phyloP scores from a whole-genome alignment of 179 eudicot genomes.

The Silene noctiflora region DNA sequence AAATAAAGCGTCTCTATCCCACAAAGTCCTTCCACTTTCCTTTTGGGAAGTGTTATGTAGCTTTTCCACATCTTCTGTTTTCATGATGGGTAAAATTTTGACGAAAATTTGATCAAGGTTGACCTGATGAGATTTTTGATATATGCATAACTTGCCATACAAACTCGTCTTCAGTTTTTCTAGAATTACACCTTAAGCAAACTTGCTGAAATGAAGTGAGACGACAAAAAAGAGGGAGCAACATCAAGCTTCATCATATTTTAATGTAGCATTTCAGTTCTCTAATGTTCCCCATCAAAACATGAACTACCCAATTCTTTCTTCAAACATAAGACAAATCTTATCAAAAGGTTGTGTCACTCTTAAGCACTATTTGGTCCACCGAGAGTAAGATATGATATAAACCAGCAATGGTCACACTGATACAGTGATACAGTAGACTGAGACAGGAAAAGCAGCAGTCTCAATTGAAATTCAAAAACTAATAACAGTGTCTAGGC shows the following conservation, averaged over 20 bases:
- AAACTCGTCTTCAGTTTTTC: too few relatives aligned
- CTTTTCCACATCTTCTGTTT: too few relatives aligned
- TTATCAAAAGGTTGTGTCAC: neutral
- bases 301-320: neutral
- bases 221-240: too few relatives aligned
- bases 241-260: neutral
- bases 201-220: too few relatives aligned
- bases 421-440: neutral
- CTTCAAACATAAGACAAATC: neutral
- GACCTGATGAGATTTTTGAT: too few relatives aligned
- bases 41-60: too few relatives aligned
- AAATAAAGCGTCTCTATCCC: too few relatives aligned
- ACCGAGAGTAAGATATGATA: neutral
- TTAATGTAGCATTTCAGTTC: neutral
- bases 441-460: neutral
- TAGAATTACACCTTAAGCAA: too few relatives aligned
- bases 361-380: neutral
- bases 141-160: too few relatives aligned
- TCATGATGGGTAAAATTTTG: too few relatives aligned
- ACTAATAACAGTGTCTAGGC: neutral
- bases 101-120: too few relatives aligned
- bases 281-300: conserved; percentile 7
- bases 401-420: neutral
- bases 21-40: too few relatives aligned
- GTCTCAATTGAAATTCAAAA: neutral